Percentiles rank a stretch among this genome's conserved stretches.
Evolutionary conservation across 345 rosid species (phyloP).

Genomic region (Euphorbia lathyris): DNA sequence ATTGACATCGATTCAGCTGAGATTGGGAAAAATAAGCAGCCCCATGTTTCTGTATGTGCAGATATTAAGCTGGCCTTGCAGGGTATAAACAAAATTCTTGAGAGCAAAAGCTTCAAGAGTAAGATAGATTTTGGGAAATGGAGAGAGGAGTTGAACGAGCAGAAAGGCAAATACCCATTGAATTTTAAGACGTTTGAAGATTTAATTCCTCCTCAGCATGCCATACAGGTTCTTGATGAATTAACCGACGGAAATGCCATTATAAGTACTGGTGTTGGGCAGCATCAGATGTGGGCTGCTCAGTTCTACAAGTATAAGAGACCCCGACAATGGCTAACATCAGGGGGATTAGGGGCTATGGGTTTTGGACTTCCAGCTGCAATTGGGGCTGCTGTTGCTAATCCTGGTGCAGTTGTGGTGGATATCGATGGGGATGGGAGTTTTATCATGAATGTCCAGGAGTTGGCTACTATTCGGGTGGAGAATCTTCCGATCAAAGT

Average conservation of each 20-base stretch:
- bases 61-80: slow-evolving; percentile 79
- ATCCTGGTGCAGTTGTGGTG: slow-evolving; percentile 73
- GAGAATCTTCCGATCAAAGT: slow-evolving; percentile 88
- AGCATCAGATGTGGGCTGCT: slow-evolving; percentile 99
- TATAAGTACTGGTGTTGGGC: slow-evolving; percentile 92
- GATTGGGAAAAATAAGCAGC: slow-evolving; percentile 98
- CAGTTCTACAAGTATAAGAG: slow-evolving; percentile 88
- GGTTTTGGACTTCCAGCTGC: slow-evolving; percentile 99
- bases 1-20: slow-evolving; percentile 93
- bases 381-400: slow-evolving; percentile 94
- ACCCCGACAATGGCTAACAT: slow-evolving; percentile 89
- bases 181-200: slow-evolving; percentile 80
- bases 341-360: slow-evolving; percentile 96
- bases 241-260: slow-evolving; percentile 81
- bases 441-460: slow-evolving; percentile 93
- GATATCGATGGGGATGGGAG: slow-evolving; percentile 99
- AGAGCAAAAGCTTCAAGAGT: slow-evolving; percentile 38
- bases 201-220: slow-evolving; percentile 91
- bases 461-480: slow-evolving; percentile 77
- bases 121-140: slow-evolving; percentile 63
- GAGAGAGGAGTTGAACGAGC: slow-evolving; percentile 71
- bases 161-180: slow-evolving; percentile 65
- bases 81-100: slow-evolving; percentile 68
- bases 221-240: slow-evolving; percentile 83
- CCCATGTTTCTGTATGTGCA: slow-evolving; percentile 83